These are phyloP conservation scores for Backusella luteola DNA, from an alignment of 192 early-diverging fungal species.

Conservation along the genomic window DNA sequence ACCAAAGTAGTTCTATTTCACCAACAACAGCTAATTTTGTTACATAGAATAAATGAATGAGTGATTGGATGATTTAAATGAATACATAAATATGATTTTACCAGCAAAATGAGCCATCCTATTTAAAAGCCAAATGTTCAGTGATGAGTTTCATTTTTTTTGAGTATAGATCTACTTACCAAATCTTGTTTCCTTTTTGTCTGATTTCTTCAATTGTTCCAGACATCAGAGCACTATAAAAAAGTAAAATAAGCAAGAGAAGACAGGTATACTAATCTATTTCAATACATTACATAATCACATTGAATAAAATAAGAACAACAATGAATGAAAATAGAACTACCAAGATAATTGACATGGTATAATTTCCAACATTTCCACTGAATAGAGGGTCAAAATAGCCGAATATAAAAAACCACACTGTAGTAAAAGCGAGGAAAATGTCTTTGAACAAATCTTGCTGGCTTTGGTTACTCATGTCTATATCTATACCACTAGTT, in stretches of 20 bases:
- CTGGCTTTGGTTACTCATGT: neutral
- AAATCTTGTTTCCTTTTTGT: neutral
- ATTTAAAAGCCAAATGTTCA: neutral
- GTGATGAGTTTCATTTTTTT: neutral
- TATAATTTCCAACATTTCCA: neutral
- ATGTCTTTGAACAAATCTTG: neutral
- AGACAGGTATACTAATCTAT: neutral
- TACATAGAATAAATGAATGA: neutral
- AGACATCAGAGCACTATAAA: neutral
- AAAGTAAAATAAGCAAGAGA: neutral
- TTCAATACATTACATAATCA: slow-evolving; percentile 16
- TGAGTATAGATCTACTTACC: neutral
- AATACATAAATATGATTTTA: neutral
- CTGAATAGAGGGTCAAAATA: neutral
- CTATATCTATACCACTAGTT: neutral
- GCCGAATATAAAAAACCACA: slow-evolving; percentile 6
- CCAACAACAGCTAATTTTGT: neutral
- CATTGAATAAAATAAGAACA: slow-evolving; percentile 11
- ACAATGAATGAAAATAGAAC: neutral
- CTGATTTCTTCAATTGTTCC: neutral
- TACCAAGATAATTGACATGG: neutral
- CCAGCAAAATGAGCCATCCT: neutral
- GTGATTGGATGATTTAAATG: no score
- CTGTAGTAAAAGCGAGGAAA: neutral
- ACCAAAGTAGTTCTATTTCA: neutral